Base-by-base conservation (phyloP, 1,284 basidiomycete genomes). In the Rhodotorula sp. region DNA sequence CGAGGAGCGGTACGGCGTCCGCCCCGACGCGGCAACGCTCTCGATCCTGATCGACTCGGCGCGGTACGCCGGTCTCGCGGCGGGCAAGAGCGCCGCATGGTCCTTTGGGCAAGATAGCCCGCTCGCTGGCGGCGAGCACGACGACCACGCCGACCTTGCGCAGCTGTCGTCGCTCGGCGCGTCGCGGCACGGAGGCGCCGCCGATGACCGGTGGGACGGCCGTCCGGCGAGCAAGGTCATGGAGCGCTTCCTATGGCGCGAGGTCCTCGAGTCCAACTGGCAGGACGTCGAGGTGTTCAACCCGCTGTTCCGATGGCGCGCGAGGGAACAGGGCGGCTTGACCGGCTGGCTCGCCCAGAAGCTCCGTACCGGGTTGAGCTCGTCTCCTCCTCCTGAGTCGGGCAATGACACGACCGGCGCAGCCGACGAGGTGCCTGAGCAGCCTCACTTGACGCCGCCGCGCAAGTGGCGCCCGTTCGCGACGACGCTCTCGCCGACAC, bases 31-130 rank as follows among this genome's bases (percentile, higher is more conserved):
- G 3, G 79, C 81, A 56, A 86, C 88, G 45, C 84, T 92, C 66
- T 83, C 84, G 54, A 83, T 88, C 64, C 77, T 92, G 21, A 84
- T 91, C 53, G 84, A 87, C 59, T 83, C 87, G 0, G 88, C 77
- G 3, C 50, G 75, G 55, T 64, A 58, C 56, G 71, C 67, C 45
- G 70, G 71, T 55, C 67, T 88, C 84, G 44, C 83, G 82, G 63
- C 71, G 4, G 67, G 77, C 53, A n/a, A 27, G 42, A 25, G 62
- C 53, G 13, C 45, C 55, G 27, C 25, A 63, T 25, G 62, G 45
- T 12, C 34, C 34, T 25, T 48, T 5, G 53, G 27, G 27, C 27
- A 34, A 3, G 52, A n/a, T 5, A 19, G 48, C 27, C 7, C 48
- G 59, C 16, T 45, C 45, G 44, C 7, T 45, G 49, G 41, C 34